A percentile compares a stretch with the other conserved stretches of the same genome.
phyloP scores from a whole-genome alignment of 2,329 filamentous ascomycete species.

The Colletotrichum horii region DNA sequence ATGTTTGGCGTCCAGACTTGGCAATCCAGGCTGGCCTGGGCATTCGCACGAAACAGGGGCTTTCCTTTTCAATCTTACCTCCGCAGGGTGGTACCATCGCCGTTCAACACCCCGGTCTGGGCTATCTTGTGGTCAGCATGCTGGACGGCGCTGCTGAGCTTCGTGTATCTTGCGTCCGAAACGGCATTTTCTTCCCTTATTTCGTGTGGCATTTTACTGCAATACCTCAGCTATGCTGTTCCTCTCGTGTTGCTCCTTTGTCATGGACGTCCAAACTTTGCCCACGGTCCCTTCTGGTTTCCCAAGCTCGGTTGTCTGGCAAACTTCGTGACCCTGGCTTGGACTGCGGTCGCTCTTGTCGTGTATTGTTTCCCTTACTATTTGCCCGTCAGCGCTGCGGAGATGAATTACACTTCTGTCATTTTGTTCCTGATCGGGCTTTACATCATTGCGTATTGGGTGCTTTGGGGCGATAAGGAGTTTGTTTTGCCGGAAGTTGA shows the following conservation, averaged over 20 bases:
- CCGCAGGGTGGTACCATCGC: slow-evolving; percentile 24
- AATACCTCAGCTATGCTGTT: slow-evolving; percentile 33
- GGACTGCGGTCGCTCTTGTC: slow-evolving; percentile 25
- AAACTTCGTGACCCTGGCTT: slow-evolving; percentile 28
- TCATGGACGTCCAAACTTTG: slow-evolving; percentile 27
- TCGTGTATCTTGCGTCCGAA: slow-evolving; percentile 30
- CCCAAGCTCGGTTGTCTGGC: slow-evolving; percentile 25
- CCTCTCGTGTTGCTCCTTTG: slow-evolving; percentile 27
- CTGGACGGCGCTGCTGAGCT: slow-evolving; percentile 28
- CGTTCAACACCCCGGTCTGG: slow-evolving; percentile 30
- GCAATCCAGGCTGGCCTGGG: slow-evolving; percentile 33
- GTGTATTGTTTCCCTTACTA: slow-evolving; percentile 34
- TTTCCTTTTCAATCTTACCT: slow-evolving; percentile 28
- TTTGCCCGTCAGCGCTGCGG: slow-evolving; percentile 17
- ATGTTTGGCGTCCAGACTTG: slow-evolving; percentile 32
- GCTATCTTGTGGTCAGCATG: slow-evolving; percentile 27
- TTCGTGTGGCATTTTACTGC: slow-evolving; percentile 27
- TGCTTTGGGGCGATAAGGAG: neutral
- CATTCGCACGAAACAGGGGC: slow-evolving; percentile 28
- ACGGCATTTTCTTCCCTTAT: slow-evolving; percentile 31
- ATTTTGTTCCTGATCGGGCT: slow-evolving; percentile 24
- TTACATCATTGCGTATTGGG: slow-evolving; percentile 22
- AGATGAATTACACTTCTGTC: slow-evolving; percentile 31
- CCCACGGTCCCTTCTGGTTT: slow-evolving; percentile 32
- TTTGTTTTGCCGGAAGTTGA: neutral